phyloP scores from a whole-genome alignment of 164 flowering plant species.

The Taxillus chinensis region DNA sequence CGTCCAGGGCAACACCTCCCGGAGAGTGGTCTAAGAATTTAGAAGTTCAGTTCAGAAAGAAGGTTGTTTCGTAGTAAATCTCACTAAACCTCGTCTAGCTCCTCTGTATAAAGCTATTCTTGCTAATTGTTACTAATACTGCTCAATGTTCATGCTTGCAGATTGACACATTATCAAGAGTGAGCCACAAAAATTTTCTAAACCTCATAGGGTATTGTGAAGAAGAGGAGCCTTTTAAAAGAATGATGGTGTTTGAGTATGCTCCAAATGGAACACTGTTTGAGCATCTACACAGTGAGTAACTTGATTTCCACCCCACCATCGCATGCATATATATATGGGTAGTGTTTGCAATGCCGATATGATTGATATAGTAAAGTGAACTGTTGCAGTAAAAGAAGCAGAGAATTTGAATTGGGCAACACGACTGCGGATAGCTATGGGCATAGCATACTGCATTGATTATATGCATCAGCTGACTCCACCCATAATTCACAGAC shows the following conservation, averaged over 20 bases:
- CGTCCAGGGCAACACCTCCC: conserved; percentile 27
- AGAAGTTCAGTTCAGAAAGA: conserved; percentile 51
- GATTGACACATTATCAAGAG: conserved; percentile 52
- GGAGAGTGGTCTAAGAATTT: conserved; percentile 48
- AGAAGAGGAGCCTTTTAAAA: conserved; percentile 58
- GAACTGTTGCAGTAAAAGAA: conserved; percentile 47
- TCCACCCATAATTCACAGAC: conserved; percentile 42
- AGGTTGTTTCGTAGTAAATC: conserved; percentile 25
- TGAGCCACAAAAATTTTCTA: conserved; percentile 69
- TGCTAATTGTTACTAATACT: conserved; percentile 1
- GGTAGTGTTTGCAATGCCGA: no score
- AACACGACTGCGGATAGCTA: conserved; percentile 51
- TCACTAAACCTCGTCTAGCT: background rate
- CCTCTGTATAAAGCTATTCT: background rate
- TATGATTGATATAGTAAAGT: conserved; percentile 1
- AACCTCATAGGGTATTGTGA: conserved; percentile 64
- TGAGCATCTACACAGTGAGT: conserved; percentile 75
- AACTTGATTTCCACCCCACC: background rate
- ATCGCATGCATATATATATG: no score
- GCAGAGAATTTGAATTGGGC: conserved; percentile 73
- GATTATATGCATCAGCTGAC: conserved; percentile 61
- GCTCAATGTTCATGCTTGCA: conserved; percentile 20
- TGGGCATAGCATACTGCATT: conserved; percentile 78
- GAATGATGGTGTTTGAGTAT: conserved; percentile 81
- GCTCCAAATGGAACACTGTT: conserved; percentile 78